These are phyloP conservation scores for Aspergillus ruber DNA, from an alignment of 2,329 filamentous ascomycete genomes.

Conservation along the genomic window DNA sequence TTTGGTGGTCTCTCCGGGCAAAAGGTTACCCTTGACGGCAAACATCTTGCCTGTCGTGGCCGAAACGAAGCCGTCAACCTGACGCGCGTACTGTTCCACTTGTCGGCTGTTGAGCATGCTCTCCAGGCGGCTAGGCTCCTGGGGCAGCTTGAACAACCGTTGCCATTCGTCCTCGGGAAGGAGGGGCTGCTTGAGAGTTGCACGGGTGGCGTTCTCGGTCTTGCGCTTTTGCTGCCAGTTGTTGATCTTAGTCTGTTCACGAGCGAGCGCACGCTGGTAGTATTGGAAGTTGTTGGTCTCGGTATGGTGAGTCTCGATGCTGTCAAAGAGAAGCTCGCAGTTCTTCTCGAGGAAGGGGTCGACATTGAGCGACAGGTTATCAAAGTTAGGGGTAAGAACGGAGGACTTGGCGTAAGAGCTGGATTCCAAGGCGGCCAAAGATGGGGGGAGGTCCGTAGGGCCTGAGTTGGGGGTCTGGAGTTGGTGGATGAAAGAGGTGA, in stretches of 20 bases:
- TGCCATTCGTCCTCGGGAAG: conserved; percentile 98
- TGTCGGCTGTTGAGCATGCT: conserved; percentile 92
- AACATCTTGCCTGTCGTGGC: conserved; percentile 96
- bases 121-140: conserved; percentile 88
- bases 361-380: conserved; percentile 84
- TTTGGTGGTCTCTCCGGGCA: conserved; percentile 49
- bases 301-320: conserved; percentile 95
- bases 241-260: conserved; percentile 93
- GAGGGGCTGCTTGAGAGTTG: conserved; percentile 76
- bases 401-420: conserved; percentile 52
- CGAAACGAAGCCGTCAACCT: conserved; percentile 93
- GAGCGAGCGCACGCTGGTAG: conserved; percentile 87
- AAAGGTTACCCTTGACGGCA: conserved; percentile 68
- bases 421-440: conserved; percentile 68
- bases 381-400: conserved; percentile 80
- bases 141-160: conserved; percentile 93
- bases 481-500: conserved; percentile 93
- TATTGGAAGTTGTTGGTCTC: conserved; percentile 99
- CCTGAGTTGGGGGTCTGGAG: conserved; percentile 62
- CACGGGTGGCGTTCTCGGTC: conserved; percentile 81
- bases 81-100: conserved; percentile 95
- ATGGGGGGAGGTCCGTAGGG: conserved; percentile 68
- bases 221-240: conserved; percentile 97
- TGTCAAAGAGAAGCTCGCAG: conserved; percentile 89
- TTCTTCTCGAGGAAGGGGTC: conserved; percentile 98